These are phyloP conservation scores for Aspergillus hiratsukae DNA, from an alignment of 2,329 filamentous ascomycete species.

Conservation along the genomic window DNA sequence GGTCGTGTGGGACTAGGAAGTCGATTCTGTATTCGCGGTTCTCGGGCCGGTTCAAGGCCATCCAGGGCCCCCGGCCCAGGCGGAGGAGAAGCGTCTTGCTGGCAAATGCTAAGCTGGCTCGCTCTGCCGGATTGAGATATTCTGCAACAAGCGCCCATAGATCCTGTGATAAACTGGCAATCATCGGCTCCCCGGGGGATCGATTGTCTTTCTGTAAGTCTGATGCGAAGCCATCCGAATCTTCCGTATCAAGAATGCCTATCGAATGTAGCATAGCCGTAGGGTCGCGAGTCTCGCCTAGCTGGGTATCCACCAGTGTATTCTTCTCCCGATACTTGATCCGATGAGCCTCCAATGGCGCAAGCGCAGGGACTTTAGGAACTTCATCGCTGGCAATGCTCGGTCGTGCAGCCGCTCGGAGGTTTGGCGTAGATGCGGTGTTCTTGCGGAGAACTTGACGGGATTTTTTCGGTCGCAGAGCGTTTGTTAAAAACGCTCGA, in stretches of 20 bases:
- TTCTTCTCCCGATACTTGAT: constrained; percentile 28
- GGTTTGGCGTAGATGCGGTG: constrained; percentile 26
- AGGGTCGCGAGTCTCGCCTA: constrained; percentile 35
- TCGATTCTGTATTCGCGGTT: constrained; percentile 45
- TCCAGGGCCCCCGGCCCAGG: constrained; percentile 40
- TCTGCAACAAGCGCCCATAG: constrained; percentile 46
- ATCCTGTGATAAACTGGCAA: constrained; percentile 42
- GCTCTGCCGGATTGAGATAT: constrained; percentile 43
- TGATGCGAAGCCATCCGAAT: constrained; percentile 9
- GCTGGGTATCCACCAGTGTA: constrained; percentile 28
- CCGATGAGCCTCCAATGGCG: constrained; percentile 32
- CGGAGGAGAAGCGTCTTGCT: constrained; percentile 44
- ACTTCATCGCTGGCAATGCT: constrained; percentile 19
- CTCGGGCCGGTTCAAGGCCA: constrained; percentile 36
- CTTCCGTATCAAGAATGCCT: constrained; percentile 29
- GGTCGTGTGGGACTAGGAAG: constrained; percentile 51
- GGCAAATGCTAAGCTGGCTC: constrained; percentile 47
- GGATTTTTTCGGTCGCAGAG: constrained; percentile 33
- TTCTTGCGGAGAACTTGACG: constrained; percentile 33
- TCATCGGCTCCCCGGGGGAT: constrained; percentile 36
- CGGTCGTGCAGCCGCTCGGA: constrained; percentile 19
- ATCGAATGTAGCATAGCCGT: constrained; percentile 34
- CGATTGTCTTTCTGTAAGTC: constrained; percentile 18
- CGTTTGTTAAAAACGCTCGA: constrained; percentile 25
- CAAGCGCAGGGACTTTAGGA: constrained; percentile 26